Evolutionary conservation across 2,329 filamentous ascomycete genomes (phyloP), one percentile per base, ranked within the genome.

Genomic region (Gnomoniopsis smithogilvyi): DNA sequence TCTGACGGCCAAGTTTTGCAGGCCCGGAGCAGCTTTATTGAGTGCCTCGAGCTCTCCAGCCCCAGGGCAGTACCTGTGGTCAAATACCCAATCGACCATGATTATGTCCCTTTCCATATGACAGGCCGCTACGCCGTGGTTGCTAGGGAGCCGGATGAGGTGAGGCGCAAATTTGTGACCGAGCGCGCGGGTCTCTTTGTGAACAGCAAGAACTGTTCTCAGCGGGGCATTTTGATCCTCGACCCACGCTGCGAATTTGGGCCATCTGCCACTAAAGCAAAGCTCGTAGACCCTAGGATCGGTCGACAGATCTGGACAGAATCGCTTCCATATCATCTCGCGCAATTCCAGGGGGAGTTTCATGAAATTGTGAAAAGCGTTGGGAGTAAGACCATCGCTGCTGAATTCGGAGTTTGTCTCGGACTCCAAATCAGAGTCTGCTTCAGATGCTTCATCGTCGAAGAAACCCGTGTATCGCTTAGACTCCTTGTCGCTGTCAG

Each of bases 171-270:
- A 63, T 8, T 63, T 66, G 43, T 68, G 59, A 4, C 67, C 74
- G 3, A 74, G 56, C 15, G 58, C 63, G 26, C 75, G 74, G n/a
- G 72, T 73, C 61, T 76, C 73, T 8, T 66, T 63, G 41, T 74
- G 67, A 10, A 72, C 67, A 1, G 73, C 68, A 34, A 75, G 63
- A 15, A 77, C 61, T 3, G 63, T 58, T 8, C 73, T 69, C 1
- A 70, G 54, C 2, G 63, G 51, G 21, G 57, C 59, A 0, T 72
- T 76, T n/a, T 69, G 68, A 3, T 68, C 63, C 0, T 62, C 59
- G 0, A 75, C 33, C 1, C 50, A 50, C 10, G 57, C n/a, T 6
- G 45, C 57, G 17, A 66, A 3, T 55, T 62, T 1, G 62, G 17
- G 6, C 67, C 65, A 6, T 22, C 19, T 8, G 7, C 21, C 15